Evolutionary conservation across 2,329 filamentous ascomycete genomes (phyloP), one percentile per base, ranked within the genome.

Genomic region (Nannizzia gypsea): DNA sequence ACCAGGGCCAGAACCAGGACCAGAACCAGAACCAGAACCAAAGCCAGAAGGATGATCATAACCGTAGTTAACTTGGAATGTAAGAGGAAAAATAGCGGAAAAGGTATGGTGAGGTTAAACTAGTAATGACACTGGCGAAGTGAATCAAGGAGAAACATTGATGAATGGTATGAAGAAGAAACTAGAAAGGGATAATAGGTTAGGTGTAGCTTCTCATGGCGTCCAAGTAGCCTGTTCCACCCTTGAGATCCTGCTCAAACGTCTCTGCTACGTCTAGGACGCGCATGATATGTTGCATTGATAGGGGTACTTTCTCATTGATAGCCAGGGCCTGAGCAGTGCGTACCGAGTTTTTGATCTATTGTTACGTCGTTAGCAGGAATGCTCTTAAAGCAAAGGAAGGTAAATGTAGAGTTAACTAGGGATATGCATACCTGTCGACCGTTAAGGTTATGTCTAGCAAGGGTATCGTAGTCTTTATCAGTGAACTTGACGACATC

Each of bases 301-400:
- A 82, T 34, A 96, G 80, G 2, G 82, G 77, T 61, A 85, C 81
- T 26, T 81, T 78, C 71, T 90, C 88, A 64, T 89, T 87, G 50
- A 92, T 81, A 1, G 90, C 89, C 15, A 96, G 79, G 0, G 88
- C 87, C 72, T 95, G 89, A 1, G 89, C 89, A 0, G 88, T 91
- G 60, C 87, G 83, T 56, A 95, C 85, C 9, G 87, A 86, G 70
- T 95, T 95, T 77, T 95, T 95, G 78, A 95, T 95, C 81, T 91
- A 54, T n/a, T n/a, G n/a, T n/a, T 52, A n/a, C 22, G 46, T 22
- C 26, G 50, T 60, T 60, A 62, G 28, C 34, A 11, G 31, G 31
- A 13, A 31, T 54, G 31, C 31, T 11, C 36, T 3, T 38, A 24
- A 58, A 1, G 56, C 56, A 42, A 24, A 11, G 20, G 20, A n/a